Evolutionary conservation across 441 rosid species (phyloP), one percentile per base, ranked within the genome.

Genomic region (Melastoma candidum): DNA sequence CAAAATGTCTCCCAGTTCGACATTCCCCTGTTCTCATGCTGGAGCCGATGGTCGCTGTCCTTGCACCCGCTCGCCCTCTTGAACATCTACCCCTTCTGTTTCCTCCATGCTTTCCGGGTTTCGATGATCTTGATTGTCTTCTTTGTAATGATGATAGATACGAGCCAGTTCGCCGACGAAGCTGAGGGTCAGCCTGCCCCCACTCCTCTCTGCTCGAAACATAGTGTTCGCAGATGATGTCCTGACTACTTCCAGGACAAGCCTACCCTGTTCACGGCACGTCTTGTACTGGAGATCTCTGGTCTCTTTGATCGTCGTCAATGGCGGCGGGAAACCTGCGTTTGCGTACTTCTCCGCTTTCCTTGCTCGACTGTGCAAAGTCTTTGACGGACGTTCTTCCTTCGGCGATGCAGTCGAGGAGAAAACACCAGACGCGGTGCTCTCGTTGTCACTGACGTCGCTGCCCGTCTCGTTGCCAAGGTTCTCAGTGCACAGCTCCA

Each of bases 251-350:
- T 75, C 63, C 56, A 84, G 61, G 46, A 84, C 68, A 39, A 81
- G 70, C 51, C 85, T 71, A n/a, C 87, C 92, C 50, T 70, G 77
- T 67, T 79, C 85, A 39, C 85, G 63, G 43, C 49, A 53, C 44
- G 78, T 61, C 66, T 70, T 72, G 48, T 79, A 77, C 54, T 63
- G 65, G 12, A 79, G 68, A 0, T 55, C 71, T 36, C n/a, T 55
- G 4, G 85, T 77, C 10, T 73, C 61, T 17, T 72, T 55, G 10
- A 73, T 54, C 26, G 80, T 77, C 17, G 75, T 74, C 46, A 84
- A 54, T 2, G 88, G 87, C 6, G 88, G 92, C 10, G 92, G 92
- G 63, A 81, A 84, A 61, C 72, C 71, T 7, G 47, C 46, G 50
- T 32, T 32, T 44, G 12, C 66, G 60, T 3, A 32, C 57, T 54